Evolutionary conservation across 371 early-diverging fungal genomes (phyloP).

Genomic region (Lichtheimia hyalospora): DNA sequence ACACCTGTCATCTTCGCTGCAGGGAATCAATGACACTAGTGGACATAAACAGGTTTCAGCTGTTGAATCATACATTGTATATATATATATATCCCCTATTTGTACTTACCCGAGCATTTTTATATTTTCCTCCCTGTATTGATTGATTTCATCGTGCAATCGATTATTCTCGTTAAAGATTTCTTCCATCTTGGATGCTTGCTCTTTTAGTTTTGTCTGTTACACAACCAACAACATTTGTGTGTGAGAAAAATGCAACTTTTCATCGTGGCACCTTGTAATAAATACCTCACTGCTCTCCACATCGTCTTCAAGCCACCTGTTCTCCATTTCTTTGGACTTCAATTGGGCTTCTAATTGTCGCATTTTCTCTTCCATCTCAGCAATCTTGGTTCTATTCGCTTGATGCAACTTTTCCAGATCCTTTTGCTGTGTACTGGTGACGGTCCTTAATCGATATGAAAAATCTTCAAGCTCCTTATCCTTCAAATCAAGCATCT

Average conservation of each 20-base stretch:
- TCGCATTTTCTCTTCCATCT: slow-evolving; percentile 28
- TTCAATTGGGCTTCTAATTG: slow-evolving; percentile 34
- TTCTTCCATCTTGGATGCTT: slow-evolving; percentile 25
- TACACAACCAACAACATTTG: slow-evolving; percentile 1
- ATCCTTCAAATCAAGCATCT: slow-evolving; percentile 46
- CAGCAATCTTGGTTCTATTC: slow-evolving; percentile 30
- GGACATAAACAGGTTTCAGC: neutral
- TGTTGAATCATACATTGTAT: too few relatives aligned
- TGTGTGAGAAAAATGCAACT: neutral
- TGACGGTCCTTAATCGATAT: slow-evolving; percentile 38
- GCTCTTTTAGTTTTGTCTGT: slow-evolving; percentile 38
- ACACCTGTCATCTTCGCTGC: neutral
- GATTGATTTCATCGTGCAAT: slow-evolving; percentile 24
- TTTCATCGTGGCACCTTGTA: neutral
- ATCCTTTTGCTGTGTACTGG: slow-evolving; percentile 40
- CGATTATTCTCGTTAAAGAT: slow-evolving; percentile 33
- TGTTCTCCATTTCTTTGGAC: slow-evolving; percentile 37
- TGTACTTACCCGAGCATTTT: slow-evolving; percentile 46
- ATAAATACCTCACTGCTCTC: slow-evolving; percentile 48
- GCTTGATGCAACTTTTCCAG: slow-evolving; percentile 39
- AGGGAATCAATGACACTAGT: neutral
- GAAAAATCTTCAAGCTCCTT: slow-evolving; percentile 43
- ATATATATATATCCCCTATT: neutral
- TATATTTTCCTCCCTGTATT: slow-evolving; percentile 41
- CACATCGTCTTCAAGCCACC: slow-evolving; percentile 41